Base-by-base conservation (phyloP, 352 stramenopile genomes). In the Globisporangium ultimum region DNA sequence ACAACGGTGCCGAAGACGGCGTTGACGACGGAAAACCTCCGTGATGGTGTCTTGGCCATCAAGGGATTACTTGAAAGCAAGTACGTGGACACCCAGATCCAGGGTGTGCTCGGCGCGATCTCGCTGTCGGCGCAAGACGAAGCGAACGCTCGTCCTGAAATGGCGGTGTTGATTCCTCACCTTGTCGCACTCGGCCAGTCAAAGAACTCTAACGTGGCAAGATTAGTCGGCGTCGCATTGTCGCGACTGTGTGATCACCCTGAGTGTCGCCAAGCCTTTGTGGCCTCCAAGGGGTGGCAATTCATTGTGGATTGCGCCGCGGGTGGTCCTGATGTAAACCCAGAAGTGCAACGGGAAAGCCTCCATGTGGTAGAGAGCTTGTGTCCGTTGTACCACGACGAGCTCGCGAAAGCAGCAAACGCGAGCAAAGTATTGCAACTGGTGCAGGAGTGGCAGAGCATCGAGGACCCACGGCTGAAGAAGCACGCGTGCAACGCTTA, bases 291-390 rank as follows among this genome's bases (percentile, higher is more conserved):
- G 36, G 84, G 84, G 24, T 95, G 85, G 85, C 71, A 93, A 64
- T 90, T 92, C 60, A 89, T 95, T 60, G 78, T 95, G 8, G 68
- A 87, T 66, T 87, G 75, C 47, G 85, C 85, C 9, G 81, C 76
- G 10, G 84, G 84, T 11, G 83, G 79, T 11, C 66, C 71, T 8
- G 61, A 71, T 53, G 73, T 95, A 20, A 76, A 79, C 22, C 70
- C 81, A 9, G 85, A 95, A 45, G 75, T 91, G 61, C 85, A 95
- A 60, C 81, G 85, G 52, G 83, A 89, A 58, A 93, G 85, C 72
- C 80, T 95, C 60, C 83, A 87, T 72, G 83, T 95, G 62, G 80
- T 95, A 76, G 83, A 91, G 72, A 89, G 73, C 58, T 76, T 95
- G 52, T 93, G 85, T 45, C 76, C 83, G 63, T 60, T 91, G 64